Base-by-base conservation (phyloP, 345 rosid genomes). In the Sonneratia caseolaris region DNA sequence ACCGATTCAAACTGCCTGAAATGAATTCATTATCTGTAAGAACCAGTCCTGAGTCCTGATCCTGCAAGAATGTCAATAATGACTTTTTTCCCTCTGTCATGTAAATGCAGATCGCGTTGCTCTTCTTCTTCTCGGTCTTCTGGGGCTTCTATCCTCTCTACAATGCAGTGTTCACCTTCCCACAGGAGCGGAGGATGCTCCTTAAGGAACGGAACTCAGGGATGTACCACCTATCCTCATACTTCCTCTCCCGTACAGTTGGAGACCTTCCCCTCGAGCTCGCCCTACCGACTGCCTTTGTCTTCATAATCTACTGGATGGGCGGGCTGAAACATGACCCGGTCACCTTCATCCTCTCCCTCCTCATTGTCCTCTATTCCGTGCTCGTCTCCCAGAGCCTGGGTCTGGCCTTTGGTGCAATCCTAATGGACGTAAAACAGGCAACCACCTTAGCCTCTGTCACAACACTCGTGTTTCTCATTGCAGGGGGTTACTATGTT, bases 81-180 rank as follows among this genome's bases (percentile, higher is more conserved):
- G 66, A 9, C 12, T 62, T 62, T 62, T 62, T 62, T 37, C 13
- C 27, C 36, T 14, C 18, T 11, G 3, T 27, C 38, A 1, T 70
- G 47, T 68, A 40, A 59, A 65, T 87, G 87, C 97, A 95, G 99
- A 87, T 88, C 37, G 96, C 99, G 0, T 74, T 95, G 86, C 88
- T 95, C 75, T 95, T 95, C 84, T 95, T 95, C 90, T 95, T 95
- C 92, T 92, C 99, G 0, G 99, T 95, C 49, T 95, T 95, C 76
- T 95, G 99, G 99, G 99, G 97, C 1, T 92, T 95, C 83, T 95
- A 95, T 78, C 99, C 99, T 5, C 91, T 95, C 68, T 95, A 95
- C 86, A 95, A 95, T 75, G 99, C 99, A 4, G 99, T 95, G 64
- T 95, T 95, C 80, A 95, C 99, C 66, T 95, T 95, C 68, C 99